Evolutionary conservation across 202 grass and related monocot genomes (phyloP).

Genomic region (Carex arenaria): DNA sequence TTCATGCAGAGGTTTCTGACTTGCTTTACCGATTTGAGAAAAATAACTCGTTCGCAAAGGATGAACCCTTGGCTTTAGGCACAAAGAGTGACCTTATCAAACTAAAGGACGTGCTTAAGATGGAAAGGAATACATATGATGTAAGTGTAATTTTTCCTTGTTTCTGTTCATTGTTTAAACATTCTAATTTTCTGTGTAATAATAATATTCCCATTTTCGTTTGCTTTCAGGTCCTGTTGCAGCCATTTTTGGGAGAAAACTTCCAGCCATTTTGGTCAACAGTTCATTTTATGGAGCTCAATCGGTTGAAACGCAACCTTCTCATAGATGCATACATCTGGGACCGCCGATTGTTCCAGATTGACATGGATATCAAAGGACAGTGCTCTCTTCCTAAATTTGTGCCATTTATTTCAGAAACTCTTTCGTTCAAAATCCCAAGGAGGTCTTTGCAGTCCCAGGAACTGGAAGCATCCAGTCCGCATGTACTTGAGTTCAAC

Average conservation of each 20-base stretch:
- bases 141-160: slow-evolving; percentile 28
- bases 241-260: slow-evolving; percentile 42
- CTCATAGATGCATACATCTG: slow-evolving; percentile 69
- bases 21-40: slow-evolving; percentile 53
- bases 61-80: slow-evolving; percentile 44
- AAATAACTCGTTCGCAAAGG: slow-evolving; percentile 24
- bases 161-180: neutral
- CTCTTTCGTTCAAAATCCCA: slow-evolving; percentile 24
- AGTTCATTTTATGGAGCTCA: slow-evolving; percentile 74
- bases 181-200: slow-evolving; percentile 14
- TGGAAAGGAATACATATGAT: slow-evolving; percentile 78
- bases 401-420: slow-evolving; percentile 23
- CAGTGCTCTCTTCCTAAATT: slow-evolving; percentile 27
- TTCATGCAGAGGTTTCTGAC: slow-evolving; percentile 63
- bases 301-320: slow-evolving; percentile 59
- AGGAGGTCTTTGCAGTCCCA: slow-evolving; percentile 35
- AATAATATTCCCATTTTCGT: neutral
- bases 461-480: slow-evolving; percentile 25
- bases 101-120: slow-evolving; percentile 68
- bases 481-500: slow-evolving; percentile 3
- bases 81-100: slow-evolving; percentile 44
- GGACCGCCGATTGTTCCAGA: slow-evolving; percentile 51
- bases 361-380: slow-evolving; percentile 43
- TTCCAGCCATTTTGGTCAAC: slow-evolving; percentile 36
- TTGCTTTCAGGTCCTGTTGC: slow-evolving; percentile 51